Conservation (phyloP, 2,329 filamentous ascomycete genomes). For the Fusarium sororula region DNA sequence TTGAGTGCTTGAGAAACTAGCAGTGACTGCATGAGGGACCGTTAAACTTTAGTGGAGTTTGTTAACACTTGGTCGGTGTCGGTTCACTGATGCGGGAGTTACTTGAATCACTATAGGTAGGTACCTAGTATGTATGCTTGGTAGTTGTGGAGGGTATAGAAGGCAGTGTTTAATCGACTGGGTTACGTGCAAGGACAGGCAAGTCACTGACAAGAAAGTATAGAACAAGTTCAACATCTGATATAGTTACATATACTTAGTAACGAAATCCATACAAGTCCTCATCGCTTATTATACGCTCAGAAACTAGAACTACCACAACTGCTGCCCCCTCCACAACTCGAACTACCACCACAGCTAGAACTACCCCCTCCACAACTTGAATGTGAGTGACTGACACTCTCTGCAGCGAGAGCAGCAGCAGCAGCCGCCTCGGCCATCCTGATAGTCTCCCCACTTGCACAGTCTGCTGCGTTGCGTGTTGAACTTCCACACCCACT, state of each 20-base stretch:
- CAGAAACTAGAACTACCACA: constrained; percentile 2
- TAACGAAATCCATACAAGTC: neutral
- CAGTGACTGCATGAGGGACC: neutral
- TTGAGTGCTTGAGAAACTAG: neutral
- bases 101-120: neutral
- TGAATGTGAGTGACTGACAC: neutral
- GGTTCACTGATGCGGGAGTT: neutral
- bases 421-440: constrained; percentile 8
- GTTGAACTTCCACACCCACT: constrained; percentile 27
- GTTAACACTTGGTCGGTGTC: neutral
- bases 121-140: neutral
- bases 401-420: neutral
- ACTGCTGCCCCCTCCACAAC: constrained; percentile 8
- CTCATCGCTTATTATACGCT: neutral
- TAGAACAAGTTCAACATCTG: neutral
- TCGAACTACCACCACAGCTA: constrained; percentile 18
- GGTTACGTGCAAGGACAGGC: neutral
- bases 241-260: neutral
- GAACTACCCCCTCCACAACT: constrained; percentile 21
- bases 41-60: neutral
- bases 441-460: constrained; percentile 21
- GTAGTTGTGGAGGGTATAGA: neutral
- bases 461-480: constrained; percentile 19
- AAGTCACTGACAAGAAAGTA: neutral
- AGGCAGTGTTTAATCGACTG: neutral